phyloP scores from a whole-genome alignment of 1,284 basidiomycete genomes.

The Malassezia obtusa region DNA sequence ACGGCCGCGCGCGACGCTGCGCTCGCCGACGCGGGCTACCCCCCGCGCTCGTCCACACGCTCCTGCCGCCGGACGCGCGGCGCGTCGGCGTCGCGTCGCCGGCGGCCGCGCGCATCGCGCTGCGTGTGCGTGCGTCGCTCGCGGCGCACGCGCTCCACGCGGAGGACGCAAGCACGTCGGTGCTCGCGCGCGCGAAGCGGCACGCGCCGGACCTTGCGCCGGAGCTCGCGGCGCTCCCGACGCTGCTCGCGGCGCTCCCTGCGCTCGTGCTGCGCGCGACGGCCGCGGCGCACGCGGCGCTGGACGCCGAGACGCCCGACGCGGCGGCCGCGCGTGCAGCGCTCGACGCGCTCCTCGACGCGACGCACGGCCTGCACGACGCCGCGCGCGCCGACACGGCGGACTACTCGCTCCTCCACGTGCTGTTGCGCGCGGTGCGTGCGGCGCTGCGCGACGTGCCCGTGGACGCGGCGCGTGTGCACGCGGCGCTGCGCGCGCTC shows the following conservation, averaged over 20 bases:
- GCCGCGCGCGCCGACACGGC: not conserved
- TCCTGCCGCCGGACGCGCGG: not conserved
- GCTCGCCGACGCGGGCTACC: not conserved
- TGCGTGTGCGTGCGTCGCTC: not conserved
- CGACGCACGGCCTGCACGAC: not conserved
- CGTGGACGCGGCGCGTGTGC: not conserved
- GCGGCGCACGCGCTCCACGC: not conserved
- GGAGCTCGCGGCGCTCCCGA: not conserved
- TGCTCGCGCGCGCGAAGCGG: not conserved
- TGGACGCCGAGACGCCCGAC: not conserved
- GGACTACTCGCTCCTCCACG: conserved; percentile 51
- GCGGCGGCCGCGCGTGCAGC: not conserved
- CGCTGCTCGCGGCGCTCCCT: not conserved
- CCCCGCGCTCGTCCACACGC: not conserved
- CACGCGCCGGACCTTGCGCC: not conserved
- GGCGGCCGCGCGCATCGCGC: not conserved
- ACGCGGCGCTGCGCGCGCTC: not conserved
- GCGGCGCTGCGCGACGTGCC: not conserved
- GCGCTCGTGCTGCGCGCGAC: not conserved
- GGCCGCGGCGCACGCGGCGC: too few species aligned
- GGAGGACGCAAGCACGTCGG: not conserved
- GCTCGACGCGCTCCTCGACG: not conserved
- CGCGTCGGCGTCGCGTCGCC: not conserved
- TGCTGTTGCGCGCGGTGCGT: conserved; percentile 47
- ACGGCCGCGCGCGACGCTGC: not conserved